phyloP scores from a whole-genome alignment of 441 rosid species.

The Theobroma grandiflorum region DNA sequence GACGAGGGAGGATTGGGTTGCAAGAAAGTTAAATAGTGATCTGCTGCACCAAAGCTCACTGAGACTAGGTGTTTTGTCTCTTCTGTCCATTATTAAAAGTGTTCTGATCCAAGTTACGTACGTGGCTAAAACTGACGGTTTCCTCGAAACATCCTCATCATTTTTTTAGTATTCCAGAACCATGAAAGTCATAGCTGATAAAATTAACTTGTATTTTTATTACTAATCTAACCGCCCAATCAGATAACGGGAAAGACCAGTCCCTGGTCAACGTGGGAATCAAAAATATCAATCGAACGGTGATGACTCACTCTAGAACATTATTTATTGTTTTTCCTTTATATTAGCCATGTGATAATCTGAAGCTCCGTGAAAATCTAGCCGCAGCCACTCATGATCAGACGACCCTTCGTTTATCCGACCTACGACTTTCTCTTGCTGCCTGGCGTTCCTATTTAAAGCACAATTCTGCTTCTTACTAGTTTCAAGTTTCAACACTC shows the following conservation, averaged over 20 bases:
- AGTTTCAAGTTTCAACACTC: slow-evolving; percentile 12
- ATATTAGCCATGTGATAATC: no score
- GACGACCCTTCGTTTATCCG: slow-evolving; percentile 29
- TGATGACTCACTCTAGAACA: neutral
- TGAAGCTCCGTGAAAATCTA: neutral
- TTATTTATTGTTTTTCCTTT: no score
- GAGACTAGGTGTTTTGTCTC: neutral
- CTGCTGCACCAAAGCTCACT: neutral
- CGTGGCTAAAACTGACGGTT: neutral
- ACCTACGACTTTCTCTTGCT: slow-evolving; percentile 21
- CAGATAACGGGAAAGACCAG: neutral
- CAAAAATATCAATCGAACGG: slow-evolving; percentile 29
- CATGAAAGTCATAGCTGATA: no score
- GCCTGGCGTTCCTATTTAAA: neutral
- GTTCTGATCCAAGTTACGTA: neutral
- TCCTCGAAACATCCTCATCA: neutral
- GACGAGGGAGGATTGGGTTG: neutral
- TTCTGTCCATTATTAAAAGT: neutral
- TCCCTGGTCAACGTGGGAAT: neutral
- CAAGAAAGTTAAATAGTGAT: neutral
- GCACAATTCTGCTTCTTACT: neutral
- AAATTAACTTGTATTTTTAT: no score
- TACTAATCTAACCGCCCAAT: neutral
- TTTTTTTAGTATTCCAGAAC: no score
- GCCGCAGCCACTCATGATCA: slow-evolving; percentile 18